Evolutionary conservation across 2,329 filamentous ascomycete species (phyloP), one percentile per base, ranked within the genome.

Genomic region (Zasmidium citrigriseum): DNA sequence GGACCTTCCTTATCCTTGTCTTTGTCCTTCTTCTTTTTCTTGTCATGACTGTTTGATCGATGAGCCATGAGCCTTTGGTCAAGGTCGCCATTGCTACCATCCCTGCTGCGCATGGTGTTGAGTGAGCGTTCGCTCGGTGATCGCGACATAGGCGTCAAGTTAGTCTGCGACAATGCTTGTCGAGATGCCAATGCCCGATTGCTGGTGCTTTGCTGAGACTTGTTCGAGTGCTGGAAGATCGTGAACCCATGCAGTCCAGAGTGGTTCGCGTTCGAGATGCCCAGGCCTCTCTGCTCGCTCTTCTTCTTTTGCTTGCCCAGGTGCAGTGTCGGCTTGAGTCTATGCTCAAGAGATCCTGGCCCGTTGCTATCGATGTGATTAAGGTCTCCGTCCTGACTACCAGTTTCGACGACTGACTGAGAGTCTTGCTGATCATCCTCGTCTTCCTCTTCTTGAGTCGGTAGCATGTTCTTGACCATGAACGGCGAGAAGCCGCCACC

Each of bases 311-410:
- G 63, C 65, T 71, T 80, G 38, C 72, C 76, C 64, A 81, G 75
- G 20, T 82, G 88, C 69, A 96, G 76, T 0, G 93, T 98, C 12
- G 95, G 92, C 55, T 88, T 88, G 44, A 98, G 81, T 34, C 93
- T 87, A 54, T 92, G 81, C 71, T 96, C 92, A 22, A 97, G 82
- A 25, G 90, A 89, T 2, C 89, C 89, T 9, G 89, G 82, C 12
- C 87, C 84, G 4, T 84, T 87, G 9, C 81, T 77, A 59, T 85
- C 83, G 18, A 48, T 47, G 21, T 47, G 5, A 23, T 60, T 48
- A 9, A 51, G 22, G 4, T 55, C 56, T 14, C 24, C 49, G 12
- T 64, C 64, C 4, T 54, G 48, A 1, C 54, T 34, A 21, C 62
- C 60, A 9, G 45, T 54, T 16, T 54, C 60, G n/a, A 62, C 52